Evolutionary conservation across 192 early-diverging fungal species (phyloP).

Genomic region (Spizellomyces punctatus): DNA sequence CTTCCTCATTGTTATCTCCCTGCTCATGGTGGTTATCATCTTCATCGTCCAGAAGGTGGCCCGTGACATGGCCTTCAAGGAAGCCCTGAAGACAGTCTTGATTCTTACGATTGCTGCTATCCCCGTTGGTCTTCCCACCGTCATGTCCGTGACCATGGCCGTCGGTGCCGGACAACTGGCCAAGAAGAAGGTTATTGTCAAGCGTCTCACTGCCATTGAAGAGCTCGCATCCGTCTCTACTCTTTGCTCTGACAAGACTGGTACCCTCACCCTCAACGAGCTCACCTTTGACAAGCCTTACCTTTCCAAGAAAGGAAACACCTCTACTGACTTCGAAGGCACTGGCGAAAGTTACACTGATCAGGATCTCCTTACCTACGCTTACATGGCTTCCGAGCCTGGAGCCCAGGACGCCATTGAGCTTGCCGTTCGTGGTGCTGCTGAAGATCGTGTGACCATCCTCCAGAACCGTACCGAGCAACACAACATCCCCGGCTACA

Average conservation of each 20-base stretch:
- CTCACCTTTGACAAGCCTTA: slow-evolving; percentile 86
- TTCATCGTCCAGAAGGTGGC: slow-evolving; percentile 69
- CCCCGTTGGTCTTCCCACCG: slow-evolving; percentile 90
- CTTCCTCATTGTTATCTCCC: slow-evolving; percentile 82
- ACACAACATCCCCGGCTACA: slow-evolving; percentile 90
- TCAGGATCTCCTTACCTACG: slow-evolving; percentile 79
- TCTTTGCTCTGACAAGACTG: slow-evolving; percentile 94
- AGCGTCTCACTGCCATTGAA: slow-evolving; percentile 92
- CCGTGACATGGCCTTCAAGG: slow-evolving; percentile 38
- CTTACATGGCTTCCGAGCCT: slow-evolving; percentile 81
- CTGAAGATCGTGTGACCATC: slow-evolving; percentile 70
- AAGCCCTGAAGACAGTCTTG: slow-evolving; percentile 68
- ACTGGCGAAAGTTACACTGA: slow-evolving; percentile 50
- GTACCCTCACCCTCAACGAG: slow-evolving; percentile 91
- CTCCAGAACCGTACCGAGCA: slow-evolving; percentile 63
- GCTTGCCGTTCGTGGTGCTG: slow-evolving; percentile 79
- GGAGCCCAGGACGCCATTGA: slow-evolving; percentile 91
- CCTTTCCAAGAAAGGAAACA: slow-evolving; percentile 45
- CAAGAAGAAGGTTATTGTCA: slow-evolving; percentile 89
- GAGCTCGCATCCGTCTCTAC: slow-evolving; percentile 89
- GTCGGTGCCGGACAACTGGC: slow-evolving; percentile 86
- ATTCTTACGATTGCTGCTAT: slow-evolving; percentile 92
- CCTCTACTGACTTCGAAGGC: slow-evolving; percentile 68
- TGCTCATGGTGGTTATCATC: slow-evolving; percentile 67
- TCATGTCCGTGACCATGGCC: slow-evolving; percentile 94